phyloP scores from a whole-genome alignment of 768 basidiomycete species.

The Rhodocollybia butyracea region DNA sequence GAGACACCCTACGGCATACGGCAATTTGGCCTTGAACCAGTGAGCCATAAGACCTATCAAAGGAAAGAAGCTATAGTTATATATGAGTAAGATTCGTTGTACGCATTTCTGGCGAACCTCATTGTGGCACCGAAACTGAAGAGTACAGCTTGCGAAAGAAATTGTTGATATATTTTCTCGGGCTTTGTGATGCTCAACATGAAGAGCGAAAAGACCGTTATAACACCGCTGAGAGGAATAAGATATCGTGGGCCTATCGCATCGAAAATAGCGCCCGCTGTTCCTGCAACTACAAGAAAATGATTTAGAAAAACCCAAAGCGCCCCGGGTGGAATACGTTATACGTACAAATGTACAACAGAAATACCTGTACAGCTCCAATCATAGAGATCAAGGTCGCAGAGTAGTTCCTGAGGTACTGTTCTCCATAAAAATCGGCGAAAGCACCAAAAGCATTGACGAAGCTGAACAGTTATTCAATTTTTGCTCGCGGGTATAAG shows the following conservation, averaged over 20 bases:
- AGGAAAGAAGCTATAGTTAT: constrained; percentile 26
- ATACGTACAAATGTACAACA: constrained; percentile 19
- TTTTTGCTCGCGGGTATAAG: constrained; percentile 14
- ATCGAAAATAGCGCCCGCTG: constrained; percentile 14
- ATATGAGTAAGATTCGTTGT: neutral
- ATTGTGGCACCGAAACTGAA: constrained; percentile 15
- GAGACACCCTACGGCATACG: constrained; percentile 31
- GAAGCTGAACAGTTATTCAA: constrained; percentile 11
- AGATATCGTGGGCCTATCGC: constrained; percentile 12
- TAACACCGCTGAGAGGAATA: constrained; percentile 14
- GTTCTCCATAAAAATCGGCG: constrained; percentile 28
- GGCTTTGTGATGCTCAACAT: constrained; percentile 20
- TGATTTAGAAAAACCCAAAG: neutral
- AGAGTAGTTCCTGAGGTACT: constrained; percentile 23
- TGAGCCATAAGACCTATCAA: constrained; percentile 30
- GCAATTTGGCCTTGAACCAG: constrained; percentile 27
- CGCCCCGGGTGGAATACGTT: neutral
- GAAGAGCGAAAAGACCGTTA: constrained; percentile 17
- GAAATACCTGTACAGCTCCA: constrained; percentile 24
- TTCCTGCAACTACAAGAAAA: constrained; percentile 10
- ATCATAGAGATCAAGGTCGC: constrained; percentile 25
- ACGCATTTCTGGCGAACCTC: constrained; percentile 4
- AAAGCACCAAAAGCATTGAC: constrained; percentile 32
- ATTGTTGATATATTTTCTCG: constrained; percentile 20
- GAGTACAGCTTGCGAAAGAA: constrained; percentile 17